Percentiles rank a stretch among this genome's conserved stretches.
Evolutionary conservation across 2,329 filamentous ascomycete genomes (phyloP).

Genomic region (Phaeosphaeria sp.): DNA sequence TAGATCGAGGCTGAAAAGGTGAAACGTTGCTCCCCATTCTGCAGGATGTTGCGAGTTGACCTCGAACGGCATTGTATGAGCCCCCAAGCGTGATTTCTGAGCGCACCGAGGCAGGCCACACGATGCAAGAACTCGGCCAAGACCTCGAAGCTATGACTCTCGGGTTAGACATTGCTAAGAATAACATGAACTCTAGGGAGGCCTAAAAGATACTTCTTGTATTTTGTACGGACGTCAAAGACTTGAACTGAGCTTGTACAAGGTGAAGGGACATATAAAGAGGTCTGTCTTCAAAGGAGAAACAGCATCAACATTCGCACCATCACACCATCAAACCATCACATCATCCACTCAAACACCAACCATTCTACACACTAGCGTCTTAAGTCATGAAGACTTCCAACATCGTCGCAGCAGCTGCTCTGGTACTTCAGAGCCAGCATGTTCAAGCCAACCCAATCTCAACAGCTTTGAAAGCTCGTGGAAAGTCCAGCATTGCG

Average conservation of each 20-base stretch:
- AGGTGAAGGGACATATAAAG: neutral
- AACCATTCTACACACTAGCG: neutral
- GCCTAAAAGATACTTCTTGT: neutral
- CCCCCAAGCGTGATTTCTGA: neutral
- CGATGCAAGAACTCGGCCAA: neutral
- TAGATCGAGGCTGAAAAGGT: neutral
- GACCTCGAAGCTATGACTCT: neutral
- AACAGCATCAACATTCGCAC: neutral
- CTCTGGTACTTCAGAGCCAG: neutral
- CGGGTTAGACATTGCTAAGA: neutral
- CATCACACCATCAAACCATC: neutral
- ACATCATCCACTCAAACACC: neutral
- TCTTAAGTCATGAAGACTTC: neutral
- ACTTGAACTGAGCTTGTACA: neutral
- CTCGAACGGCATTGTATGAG: neutral
- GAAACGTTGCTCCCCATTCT: neutral
- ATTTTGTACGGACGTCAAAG: neutral
- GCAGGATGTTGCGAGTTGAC: neutral
- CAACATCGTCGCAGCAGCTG: neutral
- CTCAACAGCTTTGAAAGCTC: neutral
- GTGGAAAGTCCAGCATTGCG: neutral
- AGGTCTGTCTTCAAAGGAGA: neutral
- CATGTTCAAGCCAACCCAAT: neutral
- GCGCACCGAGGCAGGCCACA: neutral
- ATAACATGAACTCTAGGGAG: neutral